Conservation (phyloP, 768 basidiomycete genomes). For the Lactarius evosmus region DNA sequence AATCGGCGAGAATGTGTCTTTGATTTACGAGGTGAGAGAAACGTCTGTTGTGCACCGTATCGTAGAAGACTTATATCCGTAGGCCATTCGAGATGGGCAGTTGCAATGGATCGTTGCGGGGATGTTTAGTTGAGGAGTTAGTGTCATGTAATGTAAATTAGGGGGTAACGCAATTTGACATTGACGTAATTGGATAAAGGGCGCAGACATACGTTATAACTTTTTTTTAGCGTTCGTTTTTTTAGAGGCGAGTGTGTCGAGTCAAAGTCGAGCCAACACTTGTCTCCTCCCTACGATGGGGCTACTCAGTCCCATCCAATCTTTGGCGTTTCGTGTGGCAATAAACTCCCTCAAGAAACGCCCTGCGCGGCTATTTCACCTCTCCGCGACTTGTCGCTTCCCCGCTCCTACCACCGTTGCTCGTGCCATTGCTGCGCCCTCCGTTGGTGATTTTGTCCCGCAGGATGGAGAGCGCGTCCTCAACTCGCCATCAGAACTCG, state of each 20-base stretch:
- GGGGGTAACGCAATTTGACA: background rate
- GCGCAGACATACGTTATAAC: too few species aligned
- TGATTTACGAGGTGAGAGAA: slow-evolving; percentile 61
- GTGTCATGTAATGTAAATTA: background rate
- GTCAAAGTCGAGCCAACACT: background rate
- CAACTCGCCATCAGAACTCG: slow-evolving; percentile 92
- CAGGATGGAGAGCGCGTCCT: slow-evolving; percentile 62
- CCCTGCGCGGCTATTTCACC: slow-evolving; percentile 15
- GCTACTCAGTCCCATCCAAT: slow-evolving; percentile 20
- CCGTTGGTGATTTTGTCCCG: slow-evolving; percentile 31
- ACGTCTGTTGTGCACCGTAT: slow-evolving; percentile 1
- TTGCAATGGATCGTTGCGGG: slow-evolving; percentile 53
- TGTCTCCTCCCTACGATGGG: slow-evolving; percentile 18
- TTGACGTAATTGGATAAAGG: background rate
- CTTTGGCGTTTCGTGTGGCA: background rate
- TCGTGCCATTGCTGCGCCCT: slow-evolving; percentile 33
- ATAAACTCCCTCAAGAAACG: background rate
- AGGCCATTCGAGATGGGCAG: slow-evolving; percentile 67
- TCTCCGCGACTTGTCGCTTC: slow-evolving; percentile 12
- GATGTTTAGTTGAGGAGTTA: slow-evolving; percentile 39
- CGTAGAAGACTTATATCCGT: background rate
- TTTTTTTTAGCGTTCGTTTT: background rate
- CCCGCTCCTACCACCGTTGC: slow-evolving; percentile 18
- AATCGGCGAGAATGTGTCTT: slow-evolving; percentile 65
- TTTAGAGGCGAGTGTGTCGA: background rate